phyloP scores from a whole-genome alignment of 768 basidiomycete genomes.

The Boletus fagicola region DNA sequence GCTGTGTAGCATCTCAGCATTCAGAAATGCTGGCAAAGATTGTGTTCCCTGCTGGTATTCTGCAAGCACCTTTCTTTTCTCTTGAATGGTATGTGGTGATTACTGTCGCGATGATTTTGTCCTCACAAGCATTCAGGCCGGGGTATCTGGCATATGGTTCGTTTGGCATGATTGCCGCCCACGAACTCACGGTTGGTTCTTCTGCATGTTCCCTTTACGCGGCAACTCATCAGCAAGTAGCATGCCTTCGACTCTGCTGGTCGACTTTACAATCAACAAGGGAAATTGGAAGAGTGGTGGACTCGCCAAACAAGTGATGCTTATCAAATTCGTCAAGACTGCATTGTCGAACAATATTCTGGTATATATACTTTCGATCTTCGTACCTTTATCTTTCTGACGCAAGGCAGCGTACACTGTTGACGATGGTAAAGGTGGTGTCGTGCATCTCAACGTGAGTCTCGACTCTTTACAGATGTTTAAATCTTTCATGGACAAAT shows the following conservation, averaged over 20 bases:
- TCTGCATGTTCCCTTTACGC: background rate
- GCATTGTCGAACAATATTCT: slow-evolving; percentile 92
- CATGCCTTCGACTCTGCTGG: slow-evolving; percentile 92
- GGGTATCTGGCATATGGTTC: slow-evolving; percentile 87
- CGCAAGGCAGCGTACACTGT: slow-evolving; percentile 64
- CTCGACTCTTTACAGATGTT: background rate
- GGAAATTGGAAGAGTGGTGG: slow-evolving; percentile 92
- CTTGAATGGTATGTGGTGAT: slow-evolving; percentile 56
- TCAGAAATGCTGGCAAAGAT: slow-evolving; percentile 47
- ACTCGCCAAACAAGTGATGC: slow-evolving; percentile 80
- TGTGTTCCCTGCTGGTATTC: slow-evolving; percentile 94
- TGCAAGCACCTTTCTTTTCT: slow-evolving; percentile 90
- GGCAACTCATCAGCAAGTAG: slow-evolving; percentile 35
- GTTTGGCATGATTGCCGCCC: slow-evolving; percentile 89
- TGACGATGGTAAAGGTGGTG: slow-evolving; percentile 80
- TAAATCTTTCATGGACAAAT: background rate
- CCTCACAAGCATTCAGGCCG: slow-evolving; percentile 56
- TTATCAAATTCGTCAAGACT: slow-evolving; percentile 80
- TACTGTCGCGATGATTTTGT: background rate
- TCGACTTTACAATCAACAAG: slow-evolving; percentile 85
- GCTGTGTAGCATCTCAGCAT: background rate
- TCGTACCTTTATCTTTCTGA: background rate
- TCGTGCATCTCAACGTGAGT: slow-evolving; percentile 80
- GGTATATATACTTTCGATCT: slow-evolving; percentile 48
- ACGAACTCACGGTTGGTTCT: slow-evolving; percentile 77